These are phyloP conservation scores for Kwoniella newhampshirensis DNA, from an alignment of 768 basidiomycete genomes.

Conservation along the genomic window DNA sequence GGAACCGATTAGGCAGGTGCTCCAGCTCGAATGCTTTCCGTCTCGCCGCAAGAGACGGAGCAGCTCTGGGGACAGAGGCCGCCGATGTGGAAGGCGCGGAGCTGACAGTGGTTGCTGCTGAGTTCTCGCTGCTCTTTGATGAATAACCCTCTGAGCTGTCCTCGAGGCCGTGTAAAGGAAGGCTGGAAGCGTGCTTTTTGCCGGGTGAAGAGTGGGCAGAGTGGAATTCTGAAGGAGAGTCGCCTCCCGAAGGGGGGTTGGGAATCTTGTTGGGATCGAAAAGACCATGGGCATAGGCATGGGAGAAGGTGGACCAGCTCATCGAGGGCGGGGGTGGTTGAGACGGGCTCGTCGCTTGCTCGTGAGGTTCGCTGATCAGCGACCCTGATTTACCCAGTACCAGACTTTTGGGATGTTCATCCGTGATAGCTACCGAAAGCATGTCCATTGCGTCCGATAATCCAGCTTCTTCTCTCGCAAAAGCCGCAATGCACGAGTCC, in stretches of 20 bases:
- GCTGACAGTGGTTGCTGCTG: constrained; percentile 28
- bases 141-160: constrained; percentile 13
- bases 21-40: constrained; percentile 33
- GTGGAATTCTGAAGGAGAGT: constrained; percentile 8
- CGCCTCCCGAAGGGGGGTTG: constrained; percentile 26
- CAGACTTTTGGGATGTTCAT: constrained; percentile 8
- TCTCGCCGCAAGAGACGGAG: constrained; percentile 23
- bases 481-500: constrained; percentile 15
- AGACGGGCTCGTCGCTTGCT: neutral
- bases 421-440: constrained; percentile 18
- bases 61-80: constrained; percentile 16
- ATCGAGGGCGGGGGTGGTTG: constrained; percentile 3
- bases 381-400: constrained; percentile 30
- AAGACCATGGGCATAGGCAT: constrained; percentile 44
- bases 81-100: constrained; percentile 32
- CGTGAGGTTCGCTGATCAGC: neutral
- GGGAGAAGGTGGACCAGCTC: constrained; percentile 42
- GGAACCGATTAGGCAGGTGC: constrained; percentile 10
- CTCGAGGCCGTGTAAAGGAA: constrained; percentile 1
- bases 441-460: constrained; percentile 31
- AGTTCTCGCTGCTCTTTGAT: constrained; percentile 23
- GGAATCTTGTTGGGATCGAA: constrained; percentile 50
- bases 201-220: constrained; percentile 41
- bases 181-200: constrained; percentile 8
- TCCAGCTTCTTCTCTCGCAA: constrained; percentile 17